Base-by-base conservation (phyloP, 805 yeast species). In the Saccharomycopsis synnaedendra region DNA sequence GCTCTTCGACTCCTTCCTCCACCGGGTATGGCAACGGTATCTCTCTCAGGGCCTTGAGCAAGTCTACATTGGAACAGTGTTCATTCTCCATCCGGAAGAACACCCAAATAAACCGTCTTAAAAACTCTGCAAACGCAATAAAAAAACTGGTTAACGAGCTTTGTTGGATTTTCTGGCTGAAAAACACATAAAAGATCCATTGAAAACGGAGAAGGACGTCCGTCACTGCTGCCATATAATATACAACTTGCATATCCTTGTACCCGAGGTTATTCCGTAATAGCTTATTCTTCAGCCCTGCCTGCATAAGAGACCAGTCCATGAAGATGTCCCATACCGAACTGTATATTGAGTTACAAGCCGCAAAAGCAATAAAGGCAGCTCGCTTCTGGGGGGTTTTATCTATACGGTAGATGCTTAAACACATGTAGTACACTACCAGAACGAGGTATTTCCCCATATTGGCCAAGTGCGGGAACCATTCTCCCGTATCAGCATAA, bases 401-500 rank as follows among this genome's bases (percentile, higher is more conserved):
- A 38, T 80, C 70, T 44, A 87, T 83, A 53, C 97, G 75, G 61
- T 86, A 89, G 27, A 82, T 65, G 65, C 95, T 84, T 56, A 93
- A 69, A 5, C 81, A 67, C 57, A 79, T 76, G 62, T 85, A 81
- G 62, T 85, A 87, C 28, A 75, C 57, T 3, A 84, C 72, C 2
- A 89, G 74, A 36, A 82, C 64, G 0, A 74, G 57, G 60, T 90
- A 93, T 63, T 93, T 93, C 34, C 70, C 57, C 71, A 86, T 86
- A 58, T 93, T 93, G 4, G 95, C 90, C 49, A 90, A 64, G 70
- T 93, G 98, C 0, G 98, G 98, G 60, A 93, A 93, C 85, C 89
- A 82, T 58, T 89, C 96, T 2, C 94, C 90, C 0, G 97, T 83
- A 60, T 93, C 98, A 31, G 80, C 77, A 61, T 74, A 93, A 73